Percentiles rank a stretch among this genome's conserved stretches.
Conservation (phyloP, 169 alveolate genomes). For the Plasmodium knowlesi region DNA sequence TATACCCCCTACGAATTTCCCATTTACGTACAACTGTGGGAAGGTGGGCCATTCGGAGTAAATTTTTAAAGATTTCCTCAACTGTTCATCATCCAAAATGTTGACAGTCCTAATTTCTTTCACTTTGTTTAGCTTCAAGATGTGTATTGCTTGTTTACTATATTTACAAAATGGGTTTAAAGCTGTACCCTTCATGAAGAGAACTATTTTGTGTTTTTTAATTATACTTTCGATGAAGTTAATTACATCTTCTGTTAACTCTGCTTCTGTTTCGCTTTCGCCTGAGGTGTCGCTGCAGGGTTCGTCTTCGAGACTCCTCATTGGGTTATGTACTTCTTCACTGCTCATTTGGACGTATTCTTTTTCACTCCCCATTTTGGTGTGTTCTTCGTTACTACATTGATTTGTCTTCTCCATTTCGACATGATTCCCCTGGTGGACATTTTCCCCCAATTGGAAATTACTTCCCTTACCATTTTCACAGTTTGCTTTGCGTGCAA, state of each 20-base stretch:
- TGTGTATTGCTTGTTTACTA: slow-evolving; percentile 84
- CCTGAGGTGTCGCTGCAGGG: background rate
- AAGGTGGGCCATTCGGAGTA: slow-evolving; percentile 95
- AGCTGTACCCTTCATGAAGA: slow-evolving; percentile 89
- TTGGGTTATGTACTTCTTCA: background rate
- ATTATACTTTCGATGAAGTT: slow-evolving; percentile 74
- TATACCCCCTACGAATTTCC: slow-evolving; percentile 91
- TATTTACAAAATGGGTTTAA: slow-evolving; percentile 86
- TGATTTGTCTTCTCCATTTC: background rate
- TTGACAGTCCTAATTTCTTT: slow-evolving; percentile 85
- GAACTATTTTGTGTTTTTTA: slow-evolving; percentile 77
- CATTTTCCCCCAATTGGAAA: background rate
- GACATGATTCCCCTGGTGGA: background rate
- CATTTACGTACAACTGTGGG: slow-evolving; percentile 92
- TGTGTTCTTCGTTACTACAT: background rate
- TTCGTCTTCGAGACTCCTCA: background rate
- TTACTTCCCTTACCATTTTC: background rate
- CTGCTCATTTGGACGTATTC: too few species aligned
- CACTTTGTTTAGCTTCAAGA: slow-evolving; percentile 81
- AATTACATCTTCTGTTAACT: slow-evolving; percentile 37
- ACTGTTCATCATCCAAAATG: slow-evolving; percentile 86
- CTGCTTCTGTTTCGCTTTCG: background rate
- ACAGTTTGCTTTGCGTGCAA: background rate
- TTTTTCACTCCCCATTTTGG: background rate
- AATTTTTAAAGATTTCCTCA: slow-evolving; percentile 91